phyloP scores from a whole-genome alignment of 1,284 basidiomycete species.

The Phaffia rhodozyma region DNA sequence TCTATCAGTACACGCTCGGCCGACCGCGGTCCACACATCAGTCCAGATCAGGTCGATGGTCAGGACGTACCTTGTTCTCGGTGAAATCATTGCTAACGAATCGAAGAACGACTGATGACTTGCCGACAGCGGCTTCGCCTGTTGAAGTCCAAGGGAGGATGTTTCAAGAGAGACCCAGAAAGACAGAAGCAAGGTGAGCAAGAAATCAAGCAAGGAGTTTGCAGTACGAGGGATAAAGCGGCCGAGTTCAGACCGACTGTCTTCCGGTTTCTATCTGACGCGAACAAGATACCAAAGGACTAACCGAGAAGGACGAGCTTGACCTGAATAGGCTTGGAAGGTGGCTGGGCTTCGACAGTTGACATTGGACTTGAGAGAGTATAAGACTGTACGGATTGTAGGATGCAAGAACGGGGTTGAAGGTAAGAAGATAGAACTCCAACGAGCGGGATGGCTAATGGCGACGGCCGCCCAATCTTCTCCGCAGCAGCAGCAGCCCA shows the following conservation, averaged over 20 bases:
- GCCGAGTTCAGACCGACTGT: neutral
- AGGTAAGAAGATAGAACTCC: too few species aligned
- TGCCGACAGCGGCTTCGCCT: constrained; percentile 98
- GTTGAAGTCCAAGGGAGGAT: neutral
- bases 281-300: constrained; percentile 23
- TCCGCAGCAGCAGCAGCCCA: too few species aligned
- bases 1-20: neutral
- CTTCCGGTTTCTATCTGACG: neutral
- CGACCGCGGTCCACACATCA: neutral
- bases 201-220: constrained; percentile 10
- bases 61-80: constrained; percentile 31
- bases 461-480: too few species aligned
- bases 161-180: neutral
- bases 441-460: too few species aligned
- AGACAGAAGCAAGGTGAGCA: neutral
- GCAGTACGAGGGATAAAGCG: neutral
- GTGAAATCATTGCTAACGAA: constrained; percentile 53
- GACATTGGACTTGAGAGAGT: constrained; percentile 7
- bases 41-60: neutral
- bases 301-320: constrained; percentile 75
- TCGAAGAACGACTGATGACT: constrained; percentile 96
- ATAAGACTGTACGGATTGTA: too few species aligned
- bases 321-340: constrained; percentile 81
- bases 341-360: constrained; percentile 36
- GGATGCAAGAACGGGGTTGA: too few species aligned